Evolutionary conservation across 805 yeast species (phyloP).

Genomic region (Candida adriatica): DNA sequence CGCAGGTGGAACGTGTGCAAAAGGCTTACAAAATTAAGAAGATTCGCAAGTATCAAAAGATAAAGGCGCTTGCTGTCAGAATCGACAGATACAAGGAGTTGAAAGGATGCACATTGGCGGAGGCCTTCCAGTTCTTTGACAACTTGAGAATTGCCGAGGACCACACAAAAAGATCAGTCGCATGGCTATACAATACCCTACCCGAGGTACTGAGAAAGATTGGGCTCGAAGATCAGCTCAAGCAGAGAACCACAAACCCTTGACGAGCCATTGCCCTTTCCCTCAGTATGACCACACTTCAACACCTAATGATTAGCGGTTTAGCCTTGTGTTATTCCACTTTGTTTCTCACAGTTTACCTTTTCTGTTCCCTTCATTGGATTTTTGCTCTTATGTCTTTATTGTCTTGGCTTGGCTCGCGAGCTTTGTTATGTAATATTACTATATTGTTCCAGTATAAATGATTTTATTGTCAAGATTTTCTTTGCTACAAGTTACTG

Average conservation of each 20-base stretch:
- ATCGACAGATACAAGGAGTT: conserved; percentile 27
- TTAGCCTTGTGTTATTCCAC: too few relatives aligned
- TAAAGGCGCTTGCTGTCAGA: conserved; percentile 30
- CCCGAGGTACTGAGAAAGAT: conserved; percentile 25
- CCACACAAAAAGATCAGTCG: conserved; percentile 26
- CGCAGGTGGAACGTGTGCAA: conserved; percentile 29
- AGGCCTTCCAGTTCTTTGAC: conserved; percentile 27
- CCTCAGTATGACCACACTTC: too few relatives aligned
- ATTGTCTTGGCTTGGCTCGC: neutral
- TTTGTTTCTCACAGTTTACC: neutral
- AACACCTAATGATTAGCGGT: too few relatives aligned
- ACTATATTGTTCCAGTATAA: neutral
- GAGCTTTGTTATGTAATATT: conserved; percentile 1
- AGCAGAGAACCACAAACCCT: conserved; percentile 13
- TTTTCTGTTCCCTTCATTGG: conserved; percentile 1
- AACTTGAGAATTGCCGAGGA: conserved; percentile 25
- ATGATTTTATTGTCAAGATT: conserved; percentile 59
- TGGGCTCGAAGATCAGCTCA: conserved; percentile 24
- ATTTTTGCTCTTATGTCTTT: neutral
- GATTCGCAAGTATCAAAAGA: conserved; percentile 31
- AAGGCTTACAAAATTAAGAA: conserved; percentile 29
- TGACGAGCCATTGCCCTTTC: neutral
- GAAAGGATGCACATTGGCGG: conserved; percentile 21
- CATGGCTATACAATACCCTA: conserved; percentile 31
- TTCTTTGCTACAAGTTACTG: conserved; percentile 27